Conservation (phyloP, 805 yeast species). For the Candida nanaspora region DNA sequence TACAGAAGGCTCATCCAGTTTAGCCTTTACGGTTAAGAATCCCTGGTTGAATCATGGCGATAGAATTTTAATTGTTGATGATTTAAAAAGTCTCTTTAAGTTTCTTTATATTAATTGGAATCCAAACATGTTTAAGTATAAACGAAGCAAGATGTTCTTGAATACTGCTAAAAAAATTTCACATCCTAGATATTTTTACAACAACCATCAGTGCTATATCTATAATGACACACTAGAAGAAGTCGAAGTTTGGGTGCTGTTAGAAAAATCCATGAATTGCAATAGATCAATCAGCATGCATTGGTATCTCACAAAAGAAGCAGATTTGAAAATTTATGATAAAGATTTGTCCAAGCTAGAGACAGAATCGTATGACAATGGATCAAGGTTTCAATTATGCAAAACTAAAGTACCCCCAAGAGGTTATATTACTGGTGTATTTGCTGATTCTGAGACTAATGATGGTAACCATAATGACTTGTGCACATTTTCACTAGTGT, state of each 20-base stretch:
- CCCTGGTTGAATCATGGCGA: slow-evolving; percentile 31
- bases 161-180: slow-evolving; percentile 13
- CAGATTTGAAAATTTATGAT: slow-evolving; percentile 23
- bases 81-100: slow-evolving; percentile 30
- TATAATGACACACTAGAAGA: slow-evolving; percentile 20
- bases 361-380: slow-evolving; percentile 15
- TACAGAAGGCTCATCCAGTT: slow-evolving; percentile 10
- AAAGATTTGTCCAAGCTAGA: slow-evolving; percentile 2
- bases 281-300: slow-evolving; percentile 8
- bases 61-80: slow-evolving; percentile 22
- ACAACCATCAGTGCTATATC: slow-evolving; percentile 39
- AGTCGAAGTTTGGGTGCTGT: slow-evolving; percentile 36
- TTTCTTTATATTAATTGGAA: slow-evolving; percentile 66
- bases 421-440: slow-evolving; percentile 13
- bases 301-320: slow-evolving; percentile 22
- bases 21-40: slow-evolving; percentile 30
- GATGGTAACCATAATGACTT: too few species aligned
- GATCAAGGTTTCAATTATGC: slow-evolving; percentile 26
- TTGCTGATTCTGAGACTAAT: too few species aligned
- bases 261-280: slow-evolving; percentile 29
- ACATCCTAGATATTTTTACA: slow-evolving; percentile 4
- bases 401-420: slow-evolving; percentile 11
- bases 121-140: slow-evolving; percentile 22
- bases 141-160: slow-evolving; percentile 9
- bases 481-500: not conserved